These are phyloP conservation scores for Aureobasidium sp. DNA, from an alignment of 2,329 filamentous ascomycete species.

Conservation along the genomic window DNA sequence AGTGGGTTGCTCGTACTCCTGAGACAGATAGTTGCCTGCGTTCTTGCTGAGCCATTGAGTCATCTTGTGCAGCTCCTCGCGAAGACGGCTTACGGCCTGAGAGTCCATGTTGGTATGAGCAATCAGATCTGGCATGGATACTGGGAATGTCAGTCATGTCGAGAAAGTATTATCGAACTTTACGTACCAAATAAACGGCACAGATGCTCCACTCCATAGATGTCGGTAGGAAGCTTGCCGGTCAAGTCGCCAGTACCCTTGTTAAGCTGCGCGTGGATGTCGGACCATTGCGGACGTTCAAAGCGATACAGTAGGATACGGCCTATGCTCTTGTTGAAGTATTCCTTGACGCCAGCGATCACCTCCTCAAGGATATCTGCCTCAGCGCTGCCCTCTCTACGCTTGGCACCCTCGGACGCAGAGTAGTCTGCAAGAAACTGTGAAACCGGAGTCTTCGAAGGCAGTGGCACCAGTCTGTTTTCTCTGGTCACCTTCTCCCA, in stretches of 20 bases:
- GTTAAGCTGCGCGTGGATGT: constrained; percentile 75
- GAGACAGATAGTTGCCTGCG: constrained; percentile 79
- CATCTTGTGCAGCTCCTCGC: constrained; percentile 90
- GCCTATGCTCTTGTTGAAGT: constrained; percentile 92
- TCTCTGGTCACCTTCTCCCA: constrained; percentile 99
- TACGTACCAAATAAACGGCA: constrained; percentile 84
- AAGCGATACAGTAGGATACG: constrained; percentile 95
- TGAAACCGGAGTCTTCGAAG: constrained; percentile 78
- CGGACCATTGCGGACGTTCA: constrained; percentile 88
- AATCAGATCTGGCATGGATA: constrained; percentile 87
- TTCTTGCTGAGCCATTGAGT: constrained; percentile 86
- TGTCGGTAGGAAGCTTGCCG: constrained; percentile 78
- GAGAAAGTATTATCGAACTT: neutral
- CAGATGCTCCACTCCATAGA: constrained; percentile 95
- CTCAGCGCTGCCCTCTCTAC: constrained; percentile 72
- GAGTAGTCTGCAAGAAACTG: constrained; percentile 90
- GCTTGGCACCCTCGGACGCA: constrained; percentile 69
- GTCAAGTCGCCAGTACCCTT: constrained; percentile 68
- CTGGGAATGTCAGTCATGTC: constrained; percentile 2
- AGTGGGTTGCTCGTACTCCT: constrained; percentile 77
- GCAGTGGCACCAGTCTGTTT: constrained; percentile 87
- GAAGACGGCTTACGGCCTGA: constrained; percentile 87
- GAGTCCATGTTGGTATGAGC: constrained; percentile 99
- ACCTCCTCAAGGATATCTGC: constrained; percentile 92
- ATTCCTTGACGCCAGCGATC: constrained; percentile 85